Evolutionary conservation across 2,329 filamentous ascomycete genomes (phyloP), one percentile per base, ranked within the genome.

Genomic region (Neonectria sp.): DNA sequence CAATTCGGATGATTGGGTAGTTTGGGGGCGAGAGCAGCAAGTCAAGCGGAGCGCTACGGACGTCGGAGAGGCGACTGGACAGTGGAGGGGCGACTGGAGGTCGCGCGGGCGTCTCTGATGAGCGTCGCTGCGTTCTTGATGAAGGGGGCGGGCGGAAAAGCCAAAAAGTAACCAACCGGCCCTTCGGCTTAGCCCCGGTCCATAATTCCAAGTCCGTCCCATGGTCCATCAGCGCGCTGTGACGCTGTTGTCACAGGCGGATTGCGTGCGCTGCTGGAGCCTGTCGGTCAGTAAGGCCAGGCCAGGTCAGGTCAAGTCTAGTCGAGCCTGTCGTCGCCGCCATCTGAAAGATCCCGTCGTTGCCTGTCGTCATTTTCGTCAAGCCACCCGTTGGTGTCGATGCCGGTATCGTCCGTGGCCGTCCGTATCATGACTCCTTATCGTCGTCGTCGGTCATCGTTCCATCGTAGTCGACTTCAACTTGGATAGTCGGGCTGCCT

Each of bases 131-230:
- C 11, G 25, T 31, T n/a, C 17, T 17, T 31, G 63, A 72, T 72
- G 65, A 62, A 61, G 57, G 58, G 63, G 59, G 61, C 46, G 35
- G 57, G 37, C 31, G 55, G 56, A 56, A 70, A 73, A 72, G 63
- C 33, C 59, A 59, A 63, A 75, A 71, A 60, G 60, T 52, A 73
- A 70, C 68, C 72, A 75, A 75, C 74, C 74, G 71, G 49, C 49
- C 57, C 46, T 53, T 68, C 57, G 60, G 62, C 64, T 66, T 58
- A 74, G 73, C 37, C 57, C 74, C 65, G 67, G 68, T 59, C 73
- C 74, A 76, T 72, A 76, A 74, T 75, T 76, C 68, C 70, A 68
- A 67, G 65, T 56, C 68, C 63, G 71, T 66, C 70, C 70, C 55
- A 67, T 68, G 74, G 65, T 48, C 72, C 74, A 72, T 68, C 65